Evolutionary conservation across 257 asterid species (phyloP).

Genomic region (Agastache rugosa): DNA sequence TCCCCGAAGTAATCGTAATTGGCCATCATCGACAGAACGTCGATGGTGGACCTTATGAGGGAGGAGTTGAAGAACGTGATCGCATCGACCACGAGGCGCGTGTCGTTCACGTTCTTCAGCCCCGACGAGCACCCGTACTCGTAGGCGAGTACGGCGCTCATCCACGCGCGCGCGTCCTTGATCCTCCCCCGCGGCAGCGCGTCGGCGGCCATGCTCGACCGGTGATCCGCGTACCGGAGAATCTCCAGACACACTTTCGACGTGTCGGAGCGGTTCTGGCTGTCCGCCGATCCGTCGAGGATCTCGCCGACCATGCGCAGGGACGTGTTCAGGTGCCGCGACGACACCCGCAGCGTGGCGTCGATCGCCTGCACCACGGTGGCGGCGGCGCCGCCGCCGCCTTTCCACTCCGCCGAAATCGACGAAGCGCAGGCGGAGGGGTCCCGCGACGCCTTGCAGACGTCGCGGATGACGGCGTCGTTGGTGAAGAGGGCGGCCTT

Average conservation of each 20-base stretch:
- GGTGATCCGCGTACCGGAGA: constrained; percentile 47
- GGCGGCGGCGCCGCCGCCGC: constrained; percentile 1
- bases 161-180: constrained; percentile 81
- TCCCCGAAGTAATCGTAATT: constrained; percentile 58
- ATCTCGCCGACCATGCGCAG: constrained; percentile 45
- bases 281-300: constrained; percentile 38
- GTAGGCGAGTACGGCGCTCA: constrained; percentile 63
- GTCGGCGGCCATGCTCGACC: constrained; percentile 37
- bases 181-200: constrained; percentile 42
- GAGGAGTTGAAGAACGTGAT: constrained; percentile 46
- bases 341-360: constrained; percentile 48
- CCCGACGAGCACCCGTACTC: constrained; percentile 64
- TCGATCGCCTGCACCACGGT: constrained; percentile 38
- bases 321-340: constrained; percentile 40
- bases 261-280: constrained; percentile 53
- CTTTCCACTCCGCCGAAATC: constrained; percentile 14
- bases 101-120: constrained; percentile 52
- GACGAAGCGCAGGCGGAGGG: constrained; percentile 45
- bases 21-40: constrained; percentile 60
- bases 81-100: constrained; percentile 48
- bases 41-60: constrained; percentile 45
- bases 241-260: constrained; percentile 55
- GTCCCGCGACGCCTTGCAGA: constrained; percentile 45
- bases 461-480: constrained; percentile 12
- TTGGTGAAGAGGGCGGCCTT: background rate